Percentiles rank a stretch among this genome's conserved stretches.
phyloP scores from a whole-genome alignment of 345 rosid genomes.

The Salix purpurea region DNA sequence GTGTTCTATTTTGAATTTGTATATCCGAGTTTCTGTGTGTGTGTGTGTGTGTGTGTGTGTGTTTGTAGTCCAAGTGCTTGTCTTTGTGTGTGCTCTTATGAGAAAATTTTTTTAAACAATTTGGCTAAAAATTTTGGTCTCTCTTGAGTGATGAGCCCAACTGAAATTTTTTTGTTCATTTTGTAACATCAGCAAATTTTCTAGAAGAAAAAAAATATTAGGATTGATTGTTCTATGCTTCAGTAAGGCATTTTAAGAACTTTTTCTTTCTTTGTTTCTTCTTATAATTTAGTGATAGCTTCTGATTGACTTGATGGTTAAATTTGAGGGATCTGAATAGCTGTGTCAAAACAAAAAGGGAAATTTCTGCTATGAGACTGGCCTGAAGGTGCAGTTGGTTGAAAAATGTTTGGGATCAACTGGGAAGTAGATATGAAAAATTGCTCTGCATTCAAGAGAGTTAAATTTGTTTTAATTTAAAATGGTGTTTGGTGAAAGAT shows the following conservation, averaged over 20 bases:
- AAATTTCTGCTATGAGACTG: not conserved
- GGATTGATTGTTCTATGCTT: not conserved
- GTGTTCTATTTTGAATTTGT: not conserved
- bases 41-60: not conserved
- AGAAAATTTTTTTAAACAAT: not conserved
- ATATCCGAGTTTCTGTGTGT: not conserved
- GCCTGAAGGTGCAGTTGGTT: not conserved
- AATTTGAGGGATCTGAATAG: not conserved
- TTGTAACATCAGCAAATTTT: not conserved
- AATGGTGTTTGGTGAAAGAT: not conserved
- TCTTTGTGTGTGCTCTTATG: not conserved
- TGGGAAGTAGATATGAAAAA: not conserved
- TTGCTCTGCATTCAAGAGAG: not conserved
- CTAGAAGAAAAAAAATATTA: not conserved
- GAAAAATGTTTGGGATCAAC: not conserved
- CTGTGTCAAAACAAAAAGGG: not conserved
- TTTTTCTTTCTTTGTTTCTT: not conserved
- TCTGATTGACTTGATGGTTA: not conserved
- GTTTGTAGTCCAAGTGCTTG: not conserved
- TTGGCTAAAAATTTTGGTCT: not conserved
- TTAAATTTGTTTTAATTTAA: too few species aligned
- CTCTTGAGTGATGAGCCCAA: not conserved
- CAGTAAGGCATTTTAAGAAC: not conserved
- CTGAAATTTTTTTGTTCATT: not conserved
- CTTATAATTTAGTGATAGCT: not conserved